These are phyloP conservation scores for Sporothrix pseudoabietina DNA, from an alignment of 2,329 filamentous ascomycete genomes.

Conservation along the genomic window DNA sequence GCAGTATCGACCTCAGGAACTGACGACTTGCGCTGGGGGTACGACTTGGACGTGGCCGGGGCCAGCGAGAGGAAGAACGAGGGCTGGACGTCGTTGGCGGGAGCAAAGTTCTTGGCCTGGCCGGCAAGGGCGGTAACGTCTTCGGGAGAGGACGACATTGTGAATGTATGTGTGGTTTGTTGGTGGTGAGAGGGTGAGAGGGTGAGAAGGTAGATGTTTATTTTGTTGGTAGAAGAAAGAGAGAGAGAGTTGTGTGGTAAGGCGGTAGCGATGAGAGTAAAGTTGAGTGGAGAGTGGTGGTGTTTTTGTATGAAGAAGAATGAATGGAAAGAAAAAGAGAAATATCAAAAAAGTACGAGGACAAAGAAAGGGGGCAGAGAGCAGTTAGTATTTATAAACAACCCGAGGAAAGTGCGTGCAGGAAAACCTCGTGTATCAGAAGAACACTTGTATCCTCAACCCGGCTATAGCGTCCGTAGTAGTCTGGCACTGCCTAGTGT, in stretches of 20 bases:
- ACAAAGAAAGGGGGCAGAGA: not conserved
- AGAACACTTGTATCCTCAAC: not conserved
- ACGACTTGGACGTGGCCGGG: slow-evolving; percentile 60
- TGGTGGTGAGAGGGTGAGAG: not conserved
- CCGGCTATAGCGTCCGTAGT: slow-evolving; percentile 17
- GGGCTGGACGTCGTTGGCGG: slow-evolving; percentile 33
- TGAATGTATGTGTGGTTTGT: slow-evolving; percentile 4
- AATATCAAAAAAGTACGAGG: not conserved
- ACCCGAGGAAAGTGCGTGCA: not conserved
- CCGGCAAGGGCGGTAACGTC: slow-evolving; percentile 36
- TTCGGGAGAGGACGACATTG: slow-evolving; percentile 33
- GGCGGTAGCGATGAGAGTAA: not conserved
- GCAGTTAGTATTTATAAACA: slow-evolving; percentile 21
- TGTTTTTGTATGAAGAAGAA: not conserved
- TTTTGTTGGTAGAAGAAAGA: not conserved
- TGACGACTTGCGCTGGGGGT: slow-evolving; percentile 48
- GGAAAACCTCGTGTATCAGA: slow-evolving; percentile 8
- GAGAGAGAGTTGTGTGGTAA: not conserved
- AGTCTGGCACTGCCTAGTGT: slow-evolving; percentile 10
- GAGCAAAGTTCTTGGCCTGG: slow-evolving; percentile 36
- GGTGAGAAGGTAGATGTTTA: not conserved
- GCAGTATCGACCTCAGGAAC: slow-evolving; percentile 36
- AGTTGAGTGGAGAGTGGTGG: not conserved
- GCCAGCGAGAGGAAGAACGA: slow-evolving; percentile 59
- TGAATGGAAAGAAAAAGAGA: not conserved